Evolutionary conservation across 2,329 filamentous ascomycete genomes (phyloP).

Genomic region (Orbilia blumenaviensis): DNA sequence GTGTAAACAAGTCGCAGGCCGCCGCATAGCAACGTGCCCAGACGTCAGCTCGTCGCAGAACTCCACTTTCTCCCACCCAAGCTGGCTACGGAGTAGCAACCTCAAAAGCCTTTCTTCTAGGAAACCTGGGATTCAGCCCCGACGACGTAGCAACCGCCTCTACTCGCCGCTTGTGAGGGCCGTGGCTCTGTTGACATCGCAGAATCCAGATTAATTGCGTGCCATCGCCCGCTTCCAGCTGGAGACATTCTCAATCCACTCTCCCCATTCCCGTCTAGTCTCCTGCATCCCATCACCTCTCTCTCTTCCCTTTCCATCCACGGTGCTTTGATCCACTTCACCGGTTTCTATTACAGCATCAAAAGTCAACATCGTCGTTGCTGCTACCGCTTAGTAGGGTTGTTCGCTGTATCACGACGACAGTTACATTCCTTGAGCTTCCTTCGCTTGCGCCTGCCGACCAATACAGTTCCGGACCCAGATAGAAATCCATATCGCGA

Average conservation of each 20-base stretch:
- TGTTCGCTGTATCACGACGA: slow-evolving; percentile 23
- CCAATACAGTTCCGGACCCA: not conserved
- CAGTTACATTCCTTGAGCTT: slow-evolving; percentile 13
- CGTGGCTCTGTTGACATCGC: slow-evolving; percentile 37
- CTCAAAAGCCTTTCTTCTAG: not conserved
- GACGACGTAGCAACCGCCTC: slow-evolving; percentile 41
- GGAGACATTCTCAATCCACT: slow-evolving; percentile 20
- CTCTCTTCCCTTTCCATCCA: slow-evolving; percentile 19
- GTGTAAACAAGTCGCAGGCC: slow-evolving; percentile 25
- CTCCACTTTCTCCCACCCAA: slow-evolving; percentile 26
- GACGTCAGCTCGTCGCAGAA: slow-evolving; percentile 12
- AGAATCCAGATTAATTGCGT: slow-evolving; percentile 46
- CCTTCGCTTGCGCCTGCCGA: slow-evolving; percentile 15
- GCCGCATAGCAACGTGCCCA: slow-evolving; percentile 26
- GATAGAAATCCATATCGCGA: slow-evolving; percentile 2
- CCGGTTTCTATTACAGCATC: slow-evolving; percentile 10
- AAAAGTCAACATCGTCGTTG: not conserved
- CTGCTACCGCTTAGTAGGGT: not conserved
- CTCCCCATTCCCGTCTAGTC: slow-evolving; percentile 29
- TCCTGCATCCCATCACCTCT: slow-evolving; percentile 28
- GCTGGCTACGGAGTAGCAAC: not conserved
- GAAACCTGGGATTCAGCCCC: slow-evolving; percentile 3
- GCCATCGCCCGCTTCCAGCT: slow-evolving; percentile 41
- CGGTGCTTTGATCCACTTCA: not conserved
- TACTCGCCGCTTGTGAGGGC: not conserved